Evolutionary conservation across 305 asterid genomes (phyloP).

Genomic region (Ilex paraguariensis): DNA sequence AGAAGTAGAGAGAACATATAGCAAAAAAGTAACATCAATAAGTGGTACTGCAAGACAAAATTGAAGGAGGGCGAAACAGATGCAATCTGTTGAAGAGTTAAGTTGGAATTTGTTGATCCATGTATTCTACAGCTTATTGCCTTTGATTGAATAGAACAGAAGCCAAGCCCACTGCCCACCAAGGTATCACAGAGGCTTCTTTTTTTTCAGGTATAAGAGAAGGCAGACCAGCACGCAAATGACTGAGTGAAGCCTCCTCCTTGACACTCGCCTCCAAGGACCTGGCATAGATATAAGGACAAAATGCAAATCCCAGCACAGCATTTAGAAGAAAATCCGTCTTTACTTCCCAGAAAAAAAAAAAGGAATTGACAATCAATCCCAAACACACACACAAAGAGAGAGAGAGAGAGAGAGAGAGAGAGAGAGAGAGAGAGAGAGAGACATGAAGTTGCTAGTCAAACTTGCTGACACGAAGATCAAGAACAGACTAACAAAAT

Average conservation of each 20-base stretch:
- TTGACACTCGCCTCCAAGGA: conserved; percentile 33
- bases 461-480: no score
- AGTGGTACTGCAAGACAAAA: no score
- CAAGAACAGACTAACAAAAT: no score
- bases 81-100: no score
- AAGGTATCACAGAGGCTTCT: conserved; percentile 51
- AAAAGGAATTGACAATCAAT: not conserved
- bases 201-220: conserved; percentile 49
- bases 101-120: no score
- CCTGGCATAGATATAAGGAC: conserved; percentile 31
- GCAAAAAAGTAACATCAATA: no score
- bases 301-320: conserved; percentile 2
- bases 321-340: not conserved
- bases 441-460: no score
- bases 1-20: no score
- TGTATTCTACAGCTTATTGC: conserved; percentile 25
- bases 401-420: no score
- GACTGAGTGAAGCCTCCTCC: conserved; percentile 28
- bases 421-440: no score
- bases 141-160: conserved; percentile 50
- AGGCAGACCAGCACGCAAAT: conserved; percentile 35
- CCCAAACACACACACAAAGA: not conserved
- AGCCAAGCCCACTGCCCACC: conserved; percentile 73
- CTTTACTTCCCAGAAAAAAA: not conserved
- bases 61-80: no score